phyloP scores from a whole-genome alignment of 2,329 filamentous ascomycete species.

The Trichoderma koningiopsis region DNA sequence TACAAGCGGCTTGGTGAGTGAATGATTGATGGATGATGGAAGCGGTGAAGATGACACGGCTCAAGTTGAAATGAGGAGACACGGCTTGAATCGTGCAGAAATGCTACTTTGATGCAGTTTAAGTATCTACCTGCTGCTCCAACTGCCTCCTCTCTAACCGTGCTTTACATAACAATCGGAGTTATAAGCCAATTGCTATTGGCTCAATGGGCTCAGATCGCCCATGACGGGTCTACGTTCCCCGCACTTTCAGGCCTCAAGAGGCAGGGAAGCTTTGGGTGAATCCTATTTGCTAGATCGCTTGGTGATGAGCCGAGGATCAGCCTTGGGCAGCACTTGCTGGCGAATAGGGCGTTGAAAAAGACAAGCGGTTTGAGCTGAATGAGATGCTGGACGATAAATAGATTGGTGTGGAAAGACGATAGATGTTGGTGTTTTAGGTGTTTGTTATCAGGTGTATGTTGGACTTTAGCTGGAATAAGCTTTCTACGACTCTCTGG shows the following conservation, averaged over 20 bases:
- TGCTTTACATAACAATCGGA: background rate
- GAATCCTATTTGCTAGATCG: background rate
- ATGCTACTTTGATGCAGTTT: background rate
- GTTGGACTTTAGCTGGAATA: background rate
- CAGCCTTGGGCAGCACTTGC: background rate
- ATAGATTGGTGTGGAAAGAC: background rate
- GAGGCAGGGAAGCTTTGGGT: background rate
- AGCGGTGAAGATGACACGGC: background rate
- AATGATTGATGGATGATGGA: background rate
- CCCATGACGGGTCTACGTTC: constrained; percentile 17
- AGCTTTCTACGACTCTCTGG: background rate
- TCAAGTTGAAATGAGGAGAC: constrained; percentile 4
- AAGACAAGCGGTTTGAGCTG: background rate
- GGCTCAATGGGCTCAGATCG: background rate
- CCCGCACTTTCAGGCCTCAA: constrained; percentile 13
- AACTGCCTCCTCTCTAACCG: background rate
- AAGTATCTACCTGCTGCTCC: background rate
- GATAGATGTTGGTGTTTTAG: background rate
- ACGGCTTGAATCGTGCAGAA: background rate
- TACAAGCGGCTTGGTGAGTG: background rate
- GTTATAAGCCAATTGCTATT: constrained; percentile 3
- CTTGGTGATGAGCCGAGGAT: background rate
- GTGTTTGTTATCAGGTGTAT: background rate
- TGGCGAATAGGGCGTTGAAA: background rate
- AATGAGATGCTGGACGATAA: background rate